Evolutionary conservation across 2,329 filamentous ascomycete species (phyloP).

Genomic region (Mollisia scopiformis): DNA sequence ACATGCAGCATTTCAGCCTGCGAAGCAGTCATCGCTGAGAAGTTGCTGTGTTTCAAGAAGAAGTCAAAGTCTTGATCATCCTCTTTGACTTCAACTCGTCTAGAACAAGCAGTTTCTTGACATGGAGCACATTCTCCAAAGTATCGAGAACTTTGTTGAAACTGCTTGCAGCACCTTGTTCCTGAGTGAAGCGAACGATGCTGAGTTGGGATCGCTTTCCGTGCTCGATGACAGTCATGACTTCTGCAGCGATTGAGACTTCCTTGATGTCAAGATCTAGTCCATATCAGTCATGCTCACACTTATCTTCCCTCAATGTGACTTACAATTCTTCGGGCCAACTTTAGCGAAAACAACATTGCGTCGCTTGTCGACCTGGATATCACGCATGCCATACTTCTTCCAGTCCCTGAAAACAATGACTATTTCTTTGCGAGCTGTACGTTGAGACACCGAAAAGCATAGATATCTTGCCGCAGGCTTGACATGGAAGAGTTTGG

Average conservation of each 20-base stretch:
- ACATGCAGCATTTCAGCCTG: background rate
- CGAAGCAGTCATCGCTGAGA: background rate
- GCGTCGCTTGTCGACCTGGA: slow-evolving; percentile 77
- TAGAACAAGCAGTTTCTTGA: slow-evolving; percentile 67
- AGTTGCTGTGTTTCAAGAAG: background rate
- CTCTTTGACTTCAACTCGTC: slow-evolving; percentile 69
- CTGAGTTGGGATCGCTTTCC: slow-evolving; percentile 76
- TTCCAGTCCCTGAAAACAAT: slow-evolving; percentile 67
- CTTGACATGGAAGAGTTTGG: slow-evolving; percentile 86
- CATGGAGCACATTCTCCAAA: slow-evolving; percentile 68
- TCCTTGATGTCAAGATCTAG: slow-evolving; percentile 80
- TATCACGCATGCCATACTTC: slow-evolving; percentile 72
- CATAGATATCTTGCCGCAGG: slow-evolving; percentile 77
- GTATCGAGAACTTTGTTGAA: slow-evolving; percentile 84
- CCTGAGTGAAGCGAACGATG: slow-evolving; percentile 85
- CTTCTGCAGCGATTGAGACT: slow-evolving; percentile 84
- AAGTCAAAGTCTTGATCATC: slow-evolving; percentile 68
- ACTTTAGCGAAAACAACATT: slow-evolving; percentile 82
- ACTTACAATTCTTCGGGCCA: slow-evolving; percentile 76
- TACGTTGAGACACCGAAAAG: slow-evolving; percentile 71
- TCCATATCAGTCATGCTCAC: slow-evolving; percentile 20
- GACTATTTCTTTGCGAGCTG: slow-evolving; percentile 76
- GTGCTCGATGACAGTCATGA: slow-evolving; percentile 89
- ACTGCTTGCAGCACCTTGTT: slow-evolving; percentile 87
- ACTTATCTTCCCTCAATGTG: background rate